Evolutionary conservation across 805 yeast genomes (phyloP).

Genomic region (Danielia oregonensis): DNA sequence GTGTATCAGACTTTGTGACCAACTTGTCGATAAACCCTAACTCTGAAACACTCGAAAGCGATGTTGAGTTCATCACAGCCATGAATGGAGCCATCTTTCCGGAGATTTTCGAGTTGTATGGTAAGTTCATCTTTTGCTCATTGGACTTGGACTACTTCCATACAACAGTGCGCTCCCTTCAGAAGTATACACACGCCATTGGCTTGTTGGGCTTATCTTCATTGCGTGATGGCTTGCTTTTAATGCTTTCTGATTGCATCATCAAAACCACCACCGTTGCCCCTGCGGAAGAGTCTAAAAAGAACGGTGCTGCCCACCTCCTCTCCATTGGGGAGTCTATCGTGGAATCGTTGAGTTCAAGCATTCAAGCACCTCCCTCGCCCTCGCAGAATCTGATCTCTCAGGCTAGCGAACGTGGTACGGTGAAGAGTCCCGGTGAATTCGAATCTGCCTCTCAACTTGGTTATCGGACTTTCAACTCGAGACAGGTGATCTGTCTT

Average conservation of each 20-base stretch:
- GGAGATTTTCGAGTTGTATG: constrained; percentile 25
- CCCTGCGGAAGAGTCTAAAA: constrained; percentile 3
- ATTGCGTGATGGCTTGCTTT: constrained; percentile 51
- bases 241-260: constrained; percentile 32
- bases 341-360: constrained; percentile 48
- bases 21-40: constrained; percentile 32
- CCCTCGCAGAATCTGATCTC: neutral
- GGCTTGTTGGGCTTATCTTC: constrained; percentile 63
- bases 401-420: neutral
- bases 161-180: constrained; percentile 64
- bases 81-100: constrained; percentile 28
- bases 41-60: constrained; percentile 24
- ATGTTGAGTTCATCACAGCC: constrained; percentile 33
- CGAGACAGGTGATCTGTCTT: constrained; percentile 70
- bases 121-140: constrained; percentile 54
- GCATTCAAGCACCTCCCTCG: constrained; percentile 21
- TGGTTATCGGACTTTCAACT: constrained; percentile 34
- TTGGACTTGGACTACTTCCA: constrained; percentile 72
- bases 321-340: constrained; percentile 48
- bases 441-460: neutral
- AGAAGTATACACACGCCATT: constrained; percentile 75
- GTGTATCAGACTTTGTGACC: constrained; percentile 53
- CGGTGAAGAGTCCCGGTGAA: too few species aligned
- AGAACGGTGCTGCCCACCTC: constrained; percentile 17
- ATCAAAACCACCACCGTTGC: constrained; percentile 22